Evolutionary conservation across 106 monocot genomes (phyloP).

Genomic region (Iris macrosiphon): DNA sequence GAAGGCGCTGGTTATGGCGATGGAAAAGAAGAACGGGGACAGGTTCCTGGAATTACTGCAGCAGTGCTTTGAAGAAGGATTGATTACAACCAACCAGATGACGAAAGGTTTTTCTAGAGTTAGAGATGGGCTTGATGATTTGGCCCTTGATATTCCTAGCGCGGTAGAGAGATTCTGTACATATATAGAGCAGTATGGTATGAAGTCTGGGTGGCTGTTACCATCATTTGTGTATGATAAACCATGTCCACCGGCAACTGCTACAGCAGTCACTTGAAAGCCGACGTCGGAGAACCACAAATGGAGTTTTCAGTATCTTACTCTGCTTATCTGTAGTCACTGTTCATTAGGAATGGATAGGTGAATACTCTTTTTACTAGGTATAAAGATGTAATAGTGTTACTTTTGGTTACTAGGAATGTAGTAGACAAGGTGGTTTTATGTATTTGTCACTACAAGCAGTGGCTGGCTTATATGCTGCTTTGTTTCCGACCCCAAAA

Average conservation of each 20-base stretch:
- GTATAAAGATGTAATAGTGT: no score
- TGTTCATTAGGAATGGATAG: no score
- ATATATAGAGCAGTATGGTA: constrained; percentile 42
- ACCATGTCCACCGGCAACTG: not conserved
- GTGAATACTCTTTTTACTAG: no score
- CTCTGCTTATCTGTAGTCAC: no score
- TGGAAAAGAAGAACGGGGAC: constrained; percentile 80
- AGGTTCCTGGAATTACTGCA: constrained; percentile 36
- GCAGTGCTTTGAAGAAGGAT: constrained; percentile 60
- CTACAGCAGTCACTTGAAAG: not conserved
- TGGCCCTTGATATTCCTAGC: constrained; percentile 72
- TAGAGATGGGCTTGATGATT: constrained; percentile 60
- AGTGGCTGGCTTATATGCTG: no score
- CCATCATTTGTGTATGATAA: constrained; percentile 15
- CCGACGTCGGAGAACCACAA: no score
- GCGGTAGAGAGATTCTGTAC: constrained; percentile 44
- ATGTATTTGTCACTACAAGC: no score
- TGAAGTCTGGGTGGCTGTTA: constrained; percentile 56
- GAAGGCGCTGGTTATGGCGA: constrained; percentile 81
- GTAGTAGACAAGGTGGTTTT: no score
- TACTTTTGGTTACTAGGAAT: no score
- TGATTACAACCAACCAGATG: constrained; percentile 88
- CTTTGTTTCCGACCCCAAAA: no score
- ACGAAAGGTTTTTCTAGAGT: constrained; percentile 74
- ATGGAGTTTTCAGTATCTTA: no score